Evolutionary conservation across 257 asterid species (phyloP).

Genomic region (Lycium barbarum): DNA sequence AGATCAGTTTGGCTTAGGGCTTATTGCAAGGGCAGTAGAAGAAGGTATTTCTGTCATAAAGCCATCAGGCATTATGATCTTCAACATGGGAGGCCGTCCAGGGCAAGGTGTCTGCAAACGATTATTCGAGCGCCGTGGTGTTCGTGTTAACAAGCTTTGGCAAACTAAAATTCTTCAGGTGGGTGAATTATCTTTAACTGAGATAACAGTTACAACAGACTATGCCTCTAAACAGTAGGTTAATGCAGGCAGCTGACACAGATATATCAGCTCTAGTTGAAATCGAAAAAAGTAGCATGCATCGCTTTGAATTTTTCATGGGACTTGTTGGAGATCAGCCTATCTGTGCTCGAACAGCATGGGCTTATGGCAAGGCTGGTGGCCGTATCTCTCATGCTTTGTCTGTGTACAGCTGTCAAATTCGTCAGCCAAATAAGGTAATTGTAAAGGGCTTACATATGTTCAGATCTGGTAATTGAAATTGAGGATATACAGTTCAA

Average conservation of each 20-base stretch:
- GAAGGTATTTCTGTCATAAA: constrained; percentile 98
- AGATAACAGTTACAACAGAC: constrained; percentile 33
- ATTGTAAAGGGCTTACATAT: neutral
- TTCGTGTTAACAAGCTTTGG: constrained; percentile 90
- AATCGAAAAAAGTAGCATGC: constrained; percentile 95
- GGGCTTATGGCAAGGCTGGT: constrained; percentile 96
- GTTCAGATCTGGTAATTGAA: constrained; percentile 5
- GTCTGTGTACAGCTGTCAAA: constrained; percentile 91
- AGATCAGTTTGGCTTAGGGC: constrained; percentile 98
- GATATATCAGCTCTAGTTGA: constrained; percentile 98
- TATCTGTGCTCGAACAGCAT: constrained; percentile 98
- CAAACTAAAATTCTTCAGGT: constrained; percentile 99
- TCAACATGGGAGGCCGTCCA: constrained; percentile 99
- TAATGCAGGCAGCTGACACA: constrained; percentile 95
- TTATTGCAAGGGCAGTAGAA: constrained; percentile 98
- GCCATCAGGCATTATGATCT: constrained; percentile 96
- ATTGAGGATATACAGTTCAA: neutral
- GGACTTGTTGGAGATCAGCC: constrained; percentile 98
- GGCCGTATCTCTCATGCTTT: constrained; percentile 98
- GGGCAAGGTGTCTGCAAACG: constrained; percentile 98
- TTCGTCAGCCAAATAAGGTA: constrained; percentile 94
- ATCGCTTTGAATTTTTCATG: constrained; percentile 99
- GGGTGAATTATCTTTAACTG: constrained; percentile 22
- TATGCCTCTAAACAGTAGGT: constrained; percentile 39
- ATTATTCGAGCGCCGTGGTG: constrained; percentile 97